phyloP scores from a whole-genome alignment of 2,329 filamentous ascomycete genomes.

The Penicillium sp. region DNA sequence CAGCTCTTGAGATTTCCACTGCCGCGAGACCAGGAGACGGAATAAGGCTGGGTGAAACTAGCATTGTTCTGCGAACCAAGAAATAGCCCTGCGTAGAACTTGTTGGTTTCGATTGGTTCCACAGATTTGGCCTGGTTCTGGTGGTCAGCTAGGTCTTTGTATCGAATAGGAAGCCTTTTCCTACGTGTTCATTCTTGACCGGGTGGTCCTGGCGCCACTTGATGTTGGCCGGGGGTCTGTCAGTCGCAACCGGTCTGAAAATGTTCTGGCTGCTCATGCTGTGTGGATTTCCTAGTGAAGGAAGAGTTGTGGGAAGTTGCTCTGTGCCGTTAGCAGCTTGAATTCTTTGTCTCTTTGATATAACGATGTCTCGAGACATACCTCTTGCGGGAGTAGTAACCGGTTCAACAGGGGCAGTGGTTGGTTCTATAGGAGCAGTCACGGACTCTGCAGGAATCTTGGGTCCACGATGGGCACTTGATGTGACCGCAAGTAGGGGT shows the following conservation, averaged over 20 bases:
- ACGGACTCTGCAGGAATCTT: not conserved
- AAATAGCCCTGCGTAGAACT: constrained; percentile 74
- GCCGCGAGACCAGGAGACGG: constrained; percentile 63
- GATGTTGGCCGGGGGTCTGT: constrained; percentile 37
- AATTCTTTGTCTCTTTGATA: not conserved
- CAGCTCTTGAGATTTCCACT: constrained; percentile 60
- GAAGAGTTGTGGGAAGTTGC: not conserved
- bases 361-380: not conserved
- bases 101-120: constrained; percentile 44
- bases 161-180: constrained; percentile 3
- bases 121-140: constrained; percentile 24
- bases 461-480: not conserved
- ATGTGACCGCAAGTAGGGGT: not conserved
- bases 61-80: constrained; percentile 65
- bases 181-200: constrained; percentile 38
- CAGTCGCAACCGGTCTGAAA: constrained; percentile 40
- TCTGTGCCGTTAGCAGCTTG: not conserved
- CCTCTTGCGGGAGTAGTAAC: not conserved
- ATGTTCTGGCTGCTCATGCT: constrained; percentile 38
- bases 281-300: not conserved
- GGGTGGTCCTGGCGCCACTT: constrained; percentile 40
- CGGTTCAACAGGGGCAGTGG: not conserved
- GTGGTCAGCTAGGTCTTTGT: not conserved
- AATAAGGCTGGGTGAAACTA: constrained; percentile 71
- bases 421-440: not conserved